phyloP scores from a whole-genome alignment of 2,329 filamentous ascomycete species.

The Lasiodiplodia sp. region DNA sequence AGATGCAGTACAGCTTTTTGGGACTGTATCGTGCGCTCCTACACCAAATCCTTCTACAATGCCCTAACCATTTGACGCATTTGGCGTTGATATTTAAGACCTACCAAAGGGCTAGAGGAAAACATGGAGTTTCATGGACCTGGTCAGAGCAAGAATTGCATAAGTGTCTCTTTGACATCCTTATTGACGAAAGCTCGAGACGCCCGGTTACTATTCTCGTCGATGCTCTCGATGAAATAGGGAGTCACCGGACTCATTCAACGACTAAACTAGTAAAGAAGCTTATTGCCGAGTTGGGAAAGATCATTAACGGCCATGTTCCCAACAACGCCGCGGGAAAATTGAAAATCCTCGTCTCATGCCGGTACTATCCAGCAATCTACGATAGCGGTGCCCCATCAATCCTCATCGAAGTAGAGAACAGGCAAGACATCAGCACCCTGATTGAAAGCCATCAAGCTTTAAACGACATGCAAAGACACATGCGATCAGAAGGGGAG shows the following conservation, averaged over 20 bases:
- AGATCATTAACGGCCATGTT: accelerated
- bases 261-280: background rate
- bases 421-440: background rate
- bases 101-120: too few species aligned
- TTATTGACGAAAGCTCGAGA: background rate
- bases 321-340: background rate
- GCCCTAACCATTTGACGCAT: background rate
- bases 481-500: too few species aligned
- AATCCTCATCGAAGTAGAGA: background rate
- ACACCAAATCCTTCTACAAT: background rate
- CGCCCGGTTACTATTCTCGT: background rate
- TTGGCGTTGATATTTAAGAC: too few species aligned
- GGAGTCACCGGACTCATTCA: background rate
- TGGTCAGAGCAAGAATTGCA: background rate
- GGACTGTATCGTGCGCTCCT: background rate
- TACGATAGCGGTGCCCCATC: background rate
- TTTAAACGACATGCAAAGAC: accelerated
- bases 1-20: background rate
- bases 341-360: background rate
- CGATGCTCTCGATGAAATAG: background rate
- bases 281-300: background rate
- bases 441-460: background rate
- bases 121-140: background rate
- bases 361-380: background rate
- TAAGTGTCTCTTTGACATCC: background rate